Base-by-base conservation (phyloP, 306 rosid species). In the Malus asiatica region DNA sequence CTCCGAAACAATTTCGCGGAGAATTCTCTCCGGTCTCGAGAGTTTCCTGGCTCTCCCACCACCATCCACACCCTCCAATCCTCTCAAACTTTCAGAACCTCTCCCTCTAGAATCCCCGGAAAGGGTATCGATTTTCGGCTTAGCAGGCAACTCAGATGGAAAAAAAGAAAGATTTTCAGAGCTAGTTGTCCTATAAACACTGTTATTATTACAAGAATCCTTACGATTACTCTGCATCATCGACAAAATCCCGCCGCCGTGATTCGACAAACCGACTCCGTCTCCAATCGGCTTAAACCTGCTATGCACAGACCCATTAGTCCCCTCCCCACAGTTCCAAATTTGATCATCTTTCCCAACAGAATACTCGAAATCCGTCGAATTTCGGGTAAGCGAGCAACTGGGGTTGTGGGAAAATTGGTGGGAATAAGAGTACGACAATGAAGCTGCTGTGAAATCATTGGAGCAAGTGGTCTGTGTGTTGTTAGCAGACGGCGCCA, bases 221-320 rank as follows among this genome's bases (percentile, higher is more conserved):
- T 73, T 83, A 33, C 81, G 85, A 71, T 65, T 84, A 29, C 78
- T 84, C 82, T 90, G 98, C 98, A 90, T 79, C 77, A 90, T 74
- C 4, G 96, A 83, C 70, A 74, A 84, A 71, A 90, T 35, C 66
- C 92, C 88, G 74, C 88, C 87, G 27, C 90, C 93, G 71, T 87
- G 91, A 87, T 87, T 91, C 16, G 88, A 76, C 77, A 93, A 83
- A 71, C 73, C 82, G 73, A 86, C 91, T 68, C 99, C 94, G 66
- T 96, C 99, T 38, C 98, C 98, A n/a, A 96, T 81, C 25, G 98
- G 99, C 89, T 93, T 96, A 82, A 96, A 96, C 84, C 99, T 83
- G 71, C 99, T 96, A 80, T 96, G 99, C 71, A 96, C 99, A 48
- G 98, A 92, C 14, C 99, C 98, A 81, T 96, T 96, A 66, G 99